A percentile compares a stretch with the other conserved stretches of the same genome.
phyloP scores from a whole-genome alignment of 106 monocot genomes.

The Dioscorea dumetorum region DNA sequence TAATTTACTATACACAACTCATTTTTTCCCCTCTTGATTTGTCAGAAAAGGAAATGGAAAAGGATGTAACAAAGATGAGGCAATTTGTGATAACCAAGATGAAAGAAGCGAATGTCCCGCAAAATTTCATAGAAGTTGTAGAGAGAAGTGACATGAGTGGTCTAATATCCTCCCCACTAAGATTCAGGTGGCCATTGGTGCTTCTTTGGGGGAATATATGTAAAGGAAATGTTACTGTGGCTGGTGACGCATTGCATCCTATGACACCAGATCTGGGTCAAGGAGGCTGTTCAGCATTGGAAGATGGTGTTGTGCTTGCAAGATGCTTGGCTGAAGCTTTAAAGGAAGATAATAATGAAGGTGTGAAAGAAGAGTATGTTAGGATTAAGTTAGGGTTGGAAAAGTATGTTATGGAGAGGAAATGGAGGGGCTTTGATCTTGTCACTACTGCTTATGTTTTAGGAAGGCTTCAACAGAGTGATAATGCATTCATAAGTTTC shows the following conservation, averaged over 20 bases:
- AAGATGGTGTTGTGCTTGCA: slow-evolving; percentile 62
- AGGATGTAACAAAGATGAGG: slow-evolving; percentile 18
- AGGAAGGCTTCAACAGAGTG: slow-evolving; percentile 44
- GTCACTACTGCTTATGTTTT: slow-evolving; percentile 37
- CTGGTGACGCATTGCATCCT: slow-evolving; percentile 78
- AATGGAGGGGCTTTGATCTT: slow-evolving; percentile 59
- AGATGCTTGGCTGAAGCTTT: slow-evolving; percentile 45
- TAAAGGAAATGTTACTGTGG: slow-evolving; percentile 47
- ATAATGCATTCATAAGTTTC: slow-evolving; percentile 22
- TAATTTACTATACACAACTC: neutral
- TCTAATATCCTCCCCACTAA: slow-evolving; percentile 43
- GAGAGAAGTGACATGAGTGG: slow-evolving; percentile 39
- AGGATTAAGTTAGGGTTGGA: slow-evolving; percentile 33
- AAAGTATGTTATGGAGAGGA: slow-evolving; percentile 50
- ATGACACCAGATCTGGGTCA: slow-evolving; percentile 85
- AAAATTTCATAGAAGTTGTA: slow-evolving; percentile 25
- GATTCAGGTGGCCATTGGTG: slow-evolving; percentile 42
- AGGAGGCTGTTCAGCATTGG: slow-evolving; percentile 71
- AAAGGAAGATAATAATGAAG: neutral
- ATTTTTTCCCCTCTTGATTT: neutral
- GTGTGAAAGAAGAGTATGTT: slow-evolving; percentile 9
- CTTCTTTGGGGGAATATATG: slow-evolving; percentile 35
- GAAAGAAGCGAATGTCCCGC: slow-evolving; percentile 21
- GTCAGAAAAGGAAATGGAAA: slow-evolving; percentile 31
- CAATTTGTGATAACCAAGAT: slow-evolving; percentile 29